phyloP scores from a whole-genome alignment of 768 basidiomycete genomes.

The Amanita inopinata region DNA sequence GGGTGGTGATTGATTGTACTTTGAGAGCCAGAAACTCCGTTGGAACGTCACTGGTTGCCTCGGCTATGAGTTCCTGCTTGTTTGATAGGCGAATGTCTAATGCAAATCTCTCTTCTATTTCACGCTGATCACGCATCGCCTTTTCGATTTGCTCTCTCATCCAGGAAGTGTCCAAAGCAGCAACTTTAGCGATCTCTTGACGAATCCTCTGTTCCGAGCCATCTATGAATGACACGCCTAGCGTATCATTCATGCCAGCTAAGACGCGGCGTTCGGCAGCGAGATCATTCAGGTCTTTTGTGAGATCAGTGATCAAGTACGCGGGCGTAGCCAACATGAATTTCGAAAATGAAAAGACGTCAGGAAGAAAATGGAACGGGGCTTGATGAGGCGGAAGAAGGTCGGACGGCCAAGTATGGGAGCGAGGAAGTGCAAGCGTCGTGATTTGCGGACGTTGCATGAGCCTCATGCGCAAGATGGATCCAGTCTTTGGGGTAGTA shows the following conservation, averaged over 20 bases:
- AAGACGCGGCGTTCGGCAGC: slow-evolving; percentile 59
- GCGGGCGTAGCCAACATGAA: slow-evolving; percentile 95
- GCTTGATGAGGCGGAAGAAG: slow-evolving; percentile 85
- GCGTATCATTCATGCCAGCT: slow-evolving; percentile 57
- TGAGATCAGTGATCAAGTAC: slow-evolving; percentile 69
- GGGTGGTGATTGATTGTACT: slow-evolving; percentile 13
- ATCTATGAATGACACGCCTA: slow-evolving; percentile 74
- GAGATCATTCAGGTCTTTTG: slow-evolving; percentile 64
- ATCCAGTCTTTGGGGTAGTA: slow-evolving; percentile 39
- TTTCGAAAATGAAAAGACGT: slow-evolving; percentile 78
- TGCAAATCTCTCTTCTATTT: slow-evolving; percentile 37
- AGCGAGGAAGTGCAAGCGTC: slow-evolving; percentile 88
- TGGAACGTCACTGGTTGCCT: slow-evolving; percentile 32
- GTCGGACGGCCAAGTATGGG: slow-evolving; percentile 89
- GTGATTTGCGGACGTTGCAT: slow-evolving; percentile 92
- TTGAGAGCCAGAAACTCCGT: slow-evolving; percentile 48
- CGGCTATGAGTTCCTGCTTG: slow-evolving; percentile 15
- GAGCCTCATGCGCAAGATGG: slow-evolving; percentile 73
- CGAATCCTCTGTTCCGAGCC: slow-evolving; percentile 66
- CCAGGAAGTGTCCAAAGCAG: slow-evolving; percentile 60
- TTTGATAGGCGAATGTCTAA: slow-evolving; percentile 20
- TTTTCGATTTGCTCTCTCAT: slow-evolving; percentile 59
- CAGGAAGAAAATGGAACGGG: slow-evolving; percentile 93
- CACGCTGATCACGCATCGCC: slow-evolving; percentile 44
- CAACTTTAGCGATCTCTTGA: slow-evolving; percentile 73